These are phyloP conservation scores for Eutypella sp. DNA, from an alignment of 2,329 filamentous ascomycete genomes.

Conservation along the genomic window DNA sequence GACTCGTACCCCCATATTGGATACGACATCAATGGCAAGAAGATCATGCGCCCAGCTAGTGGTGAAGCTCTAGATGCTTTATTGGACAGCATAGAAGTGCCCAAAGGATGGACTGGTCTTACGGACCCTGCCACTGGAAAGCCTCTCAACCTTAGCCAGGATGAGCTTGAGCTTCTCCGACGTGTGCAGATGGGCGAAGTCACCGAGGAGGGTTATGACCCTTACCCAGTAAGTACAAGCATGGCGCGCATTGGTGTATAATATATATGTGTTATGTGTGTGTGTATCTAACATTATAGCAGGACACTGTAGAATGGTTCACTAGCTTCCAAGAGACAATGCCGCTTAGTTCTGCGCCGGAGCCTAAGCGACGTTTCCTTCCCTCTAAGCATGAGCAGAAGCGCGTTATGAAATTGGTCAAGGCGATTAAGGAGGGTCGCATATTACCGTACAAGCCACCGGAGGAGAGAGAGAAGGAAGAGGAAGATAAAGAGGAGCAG, in stretches of 20 bases:
- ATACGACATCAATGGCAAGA: conserved; percentile 98
- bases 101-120: conserved; percentile 94
- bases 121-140: conserved; percentile 93
- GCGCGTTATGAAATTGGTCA: conserved; percentile 93
- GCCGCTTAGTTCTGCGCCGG: conserved; percentile 89
- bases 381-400: conserved; percentile 97
- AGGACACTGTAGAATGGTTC: conserved; percentile 90
- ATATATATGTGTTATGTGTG: too few species aligned
- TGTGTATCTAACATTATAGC: conserved; percentile 13
- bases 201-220: conserved; percentile 83
- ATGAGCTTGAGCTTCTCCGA: conserved; percentile 84
- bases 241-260: background rate
- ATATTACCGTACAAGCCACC: conserved; percentile 86
- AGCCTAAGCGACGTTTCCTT: conserved; percentile 91
- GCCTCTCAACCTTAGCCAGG: conserved; percentile 77
- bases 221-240: conserved; percentile 64
- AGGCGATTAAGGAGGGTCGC: conserved; percentile 87
- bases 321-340: conserved; percentile 86
- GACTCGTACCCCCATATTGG: conserved; percentile 97
- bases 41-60: conserved; percentile 91
- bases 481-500: conserved; percentile 64
- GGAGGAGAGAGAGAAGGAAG: conserved; percentile 61
- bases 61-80: conserved; percentile 90
- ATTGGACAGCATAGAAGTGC: conserved; percentile 92
- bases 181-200: conserved; percentile 86